phyloP scores from a whole-genome alignment of 139 green algal genomes.

The Gonium pectorale region DNA sequence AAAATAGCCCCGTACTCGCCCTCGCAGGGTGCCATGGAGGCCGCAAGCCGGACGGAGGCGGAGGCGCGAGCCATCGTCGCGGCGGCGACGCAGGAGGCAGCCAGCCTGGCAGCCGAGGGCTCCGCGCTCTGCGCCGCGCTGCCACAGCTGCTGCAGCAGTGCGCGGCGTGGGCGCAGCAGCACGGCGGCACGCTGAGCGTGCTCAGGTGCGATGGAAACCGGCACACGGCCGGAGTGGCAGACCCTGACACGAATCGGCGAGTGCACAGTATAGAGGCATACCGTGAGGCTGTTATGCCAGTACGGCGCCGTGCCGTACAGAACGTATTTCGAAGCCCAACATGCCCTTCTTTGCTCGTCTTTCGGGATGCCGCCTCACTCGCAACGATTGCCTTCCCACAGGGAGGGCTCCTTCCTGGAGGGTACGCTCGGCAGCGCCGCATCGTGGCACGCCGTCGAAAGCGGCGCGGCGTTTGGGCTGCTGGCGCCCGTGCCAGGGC shows the following conservation, averaged over 20 bases:
- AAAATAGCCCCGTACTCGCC: no score
- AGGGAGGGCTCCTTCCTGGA: constrained; percentile 38
- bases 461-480: constrained; percentile 13
- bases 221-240: no score
- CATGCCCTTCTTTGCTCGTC: no score
- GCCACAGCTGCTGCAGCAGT: constrained; percentile 22
- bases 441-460: constrained; percentile 3
- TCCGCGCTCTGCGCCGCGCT: constrained; percentile 10
- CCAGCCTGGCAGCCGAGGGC: constrained; percentile 14
- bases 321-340: no score
- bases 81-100: constrained; percentile 1
- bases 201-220: constrained; percentile 46
- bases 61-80: constrained; percentile 8
- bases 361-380: neutral
- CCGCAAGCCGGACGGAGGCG: neutral
- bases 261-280: no score
- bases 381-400: neutral
- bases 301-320: no score
- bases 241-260: no score
- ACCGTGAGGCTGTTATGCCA: no score
- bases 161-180: constrained; percentile 39
- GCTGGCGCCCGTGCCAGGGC: neutral
- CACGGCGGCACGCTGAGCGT: constrained; percentile 22
- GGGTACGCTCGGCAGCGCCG: neutral
- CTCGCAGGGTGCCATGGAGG: constrained; percentile 10